A percentile compares a stretch with the other conserved stretches of the same genome.
Conservation (phyloP, 2,329 filamentous ascomycete genomes). For the Geosmithia flava region DNA sequence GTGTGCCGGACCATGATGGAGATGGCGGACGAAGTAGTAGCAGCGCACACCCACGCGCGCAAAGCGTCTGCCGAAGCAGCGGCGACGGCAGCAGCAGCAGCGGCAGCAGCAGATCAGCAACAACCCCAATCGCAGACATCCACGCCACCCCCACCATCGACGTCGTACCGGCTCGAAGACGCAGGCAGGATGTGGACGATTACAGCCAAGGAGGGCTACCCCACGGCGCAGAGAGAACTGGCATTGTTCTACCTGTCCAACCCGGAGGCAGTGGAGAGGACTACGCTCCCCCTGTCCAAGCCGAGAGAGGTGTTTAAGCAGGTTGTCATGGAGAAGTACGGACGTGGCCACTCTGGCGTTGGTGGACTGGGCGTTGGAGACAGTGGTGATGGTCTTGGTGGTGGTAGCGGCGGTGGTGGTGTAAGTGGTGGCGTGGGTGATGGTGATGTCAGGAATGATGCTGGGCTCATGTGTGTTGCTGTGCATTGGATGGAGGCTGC, state of each 20-base stretch:
- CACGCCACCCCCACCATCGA: constrained; percentile 31
- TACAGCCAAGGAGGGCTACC: constrained; percentile 75
- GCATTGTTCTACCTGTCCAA: constrained; percentile 89
- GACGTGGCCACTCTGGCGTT: constrained; percentile 14
- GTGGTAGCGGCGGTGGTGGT: constrained; percentile 19
- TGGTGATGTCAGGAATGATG: constrained; percentile 56
- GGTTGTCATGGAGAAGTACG: constrained; percentile 63
- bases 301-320: constrained; percentile 85
- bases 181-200: constrained; percentile 86
- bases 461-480: constrained; percentile 82
- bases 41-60: constrained; percentile 53
- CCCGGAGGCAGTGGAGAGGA: constrained; percentile 69
- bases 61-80: constrained; percentile 24
- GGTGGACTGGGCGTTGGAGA: constrained; percentile 9
- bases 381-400: constrained; percentile 11
- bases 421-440: constrained; percentile 15
- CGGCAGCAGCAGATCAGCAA: constrained; percentile 8
- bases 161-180: constrained; percentile 62
- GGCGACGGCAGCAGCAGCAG: constrained; percentile 3
- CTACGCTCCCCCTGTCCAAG: constrained; percentile 72
- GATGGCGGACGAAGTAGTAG: constrained; percentile 41
- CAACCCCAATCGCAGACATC: constrained; percentile 20
- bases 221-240: constrained; percentile 82
- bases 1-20: constrained; percentile 69
- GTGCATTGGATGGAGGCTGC: constrained; percentile 96